Conservation (phyloP, 805 yeast genomes). For the Wickerhamomyces pijperi region DNA sequence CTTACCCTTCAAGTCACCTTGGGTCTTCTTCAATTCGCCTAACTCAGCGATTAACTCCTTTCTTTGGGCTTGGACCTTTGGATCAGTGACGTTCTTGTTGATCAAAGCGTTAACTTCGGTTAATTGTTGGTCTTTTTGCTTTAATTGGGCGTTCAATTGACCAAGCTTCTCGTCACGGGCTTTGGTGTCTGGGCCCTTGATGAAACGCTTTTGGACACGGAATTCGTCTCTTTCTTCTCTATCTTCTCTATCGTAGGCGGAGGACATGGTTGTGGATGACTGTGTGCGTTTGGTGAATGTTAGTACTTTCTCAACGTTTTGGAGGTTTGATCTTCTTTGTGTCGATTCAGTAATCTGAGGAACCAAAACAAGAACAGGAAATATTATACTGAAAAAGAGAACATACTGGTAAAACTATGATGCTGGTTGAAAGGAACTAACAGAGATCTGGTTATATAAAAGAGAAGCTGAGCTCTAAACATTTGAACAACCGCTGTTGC, state of each 20-base stretch:
- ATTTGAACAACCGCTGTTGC: too few relatives aligned
- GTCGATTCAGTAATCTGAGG: too few relatives aligned
- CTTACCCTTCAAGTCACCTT: slow-evolving; percentile 34
- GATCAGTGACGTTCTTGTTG: slow-evolving; percentile 39
- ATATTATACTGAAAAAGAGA: too few relatives aligned
- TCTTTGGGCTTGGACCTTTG: slow-evolving; percentile 36
- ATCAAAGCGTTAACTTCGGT: slow-evolving; percentile 43
- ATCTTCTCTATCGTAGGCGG: slow-evolving; percentile 7
- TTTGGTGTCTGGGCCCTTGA: slow-evolving; percentile 66
- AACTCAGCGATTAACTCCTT: slow-evolving; percentile 42
- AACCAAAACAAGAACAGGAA: too few relatives aligned
- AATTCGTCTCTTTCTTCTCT: slow-evolving; percentile 9
- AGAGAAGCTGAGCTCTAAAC: too few relatives aligned
- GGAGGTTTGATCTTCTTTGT: too few relatives aligned
- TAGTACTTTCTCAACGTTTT: too few relatives aligned
- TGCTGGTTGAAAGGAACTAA: too few relatives aligned
- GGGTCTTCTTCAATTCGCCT: slow-evolving; percentile 32
- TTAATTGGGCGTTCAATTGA: slow-evolving; percentile 47
- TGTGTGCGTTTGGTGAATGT: background rate
- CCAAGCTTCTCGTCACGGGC: slow-evolving; percentile 50
- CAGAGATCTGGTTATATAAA: too few relatives aligned
- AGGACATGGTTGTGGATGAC: slow-evolving; percentile 4
- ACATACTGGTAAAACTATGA: too few relatives aligned
- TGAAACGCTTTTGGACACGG: slow-evolving; percentile 26
- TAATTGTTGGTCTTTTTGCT: slow-evolving; percentile 46